phyloP scores from a whole-genome alignment of 192 early-diverging fungal species.

The Gonapodya prolifera region DNA sequence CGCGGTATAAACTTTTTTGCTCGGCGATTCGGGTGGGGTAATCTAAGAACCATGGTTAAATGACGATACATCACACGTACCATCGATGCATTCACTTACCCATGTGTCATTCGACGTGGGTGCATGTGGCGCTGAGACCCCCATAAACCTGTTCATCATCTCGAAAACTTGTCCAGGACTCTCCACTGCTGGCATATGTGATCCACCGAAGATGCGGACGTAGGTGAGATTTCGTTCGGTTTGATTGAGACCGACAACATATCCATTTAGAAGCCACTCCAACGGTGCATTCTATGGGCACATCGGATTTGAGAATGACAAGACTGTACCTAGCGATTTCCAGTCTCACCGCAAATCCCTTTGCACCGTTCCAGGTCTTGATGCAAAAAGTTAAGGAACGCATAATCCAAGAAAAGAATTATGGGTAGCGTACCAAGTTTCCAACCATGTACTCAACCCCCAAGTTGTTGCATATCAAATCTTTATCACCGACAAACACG shows the following conservation, averaged over 20 bases:
- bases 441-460: slow-evolving; percentile 56
- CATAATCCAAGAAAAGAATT: not conserved
- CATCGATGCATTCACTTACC: not conserved
- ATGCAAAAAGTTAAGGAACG: not conserved
- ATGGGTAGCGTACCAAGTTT: slow-evolving; percentile 36
- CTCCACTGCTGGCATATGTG: slow-evolving; percentile 9
- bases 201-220: not conserved
- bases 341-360: slow-evolving; percentile 1
- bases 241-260: slow-evolving; percentile 24
- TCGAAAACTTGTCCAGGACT: not conserved
- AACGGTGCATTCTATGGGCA: slow-evolving; percentile 16
- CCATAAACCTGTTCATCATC: slow-evolving; percentile 12
- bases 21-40: not conserved
- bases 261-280: slow-evolving; percentile 36
- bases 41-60: no score
- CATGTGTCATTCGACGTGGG: not conserved
- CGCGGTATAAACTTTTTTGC: not conserved
- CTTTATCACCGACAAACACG: slow-evolving; percentile 60
- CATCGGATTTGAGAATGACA: slow-evolving; percentile 4
- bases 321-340: no score
- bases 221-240: slow-evolving; percentile 17
- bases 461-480: slow-evolving; percentile 68
- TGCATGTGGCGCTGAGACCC: slow-evolving; percentile 6
- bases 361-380: slow-evolving; percentile 7
- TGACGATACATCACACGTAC: not conserved